Conservation (phyloP, 768 basidiomycete species). For the Psilocybe sp. region DNA sequence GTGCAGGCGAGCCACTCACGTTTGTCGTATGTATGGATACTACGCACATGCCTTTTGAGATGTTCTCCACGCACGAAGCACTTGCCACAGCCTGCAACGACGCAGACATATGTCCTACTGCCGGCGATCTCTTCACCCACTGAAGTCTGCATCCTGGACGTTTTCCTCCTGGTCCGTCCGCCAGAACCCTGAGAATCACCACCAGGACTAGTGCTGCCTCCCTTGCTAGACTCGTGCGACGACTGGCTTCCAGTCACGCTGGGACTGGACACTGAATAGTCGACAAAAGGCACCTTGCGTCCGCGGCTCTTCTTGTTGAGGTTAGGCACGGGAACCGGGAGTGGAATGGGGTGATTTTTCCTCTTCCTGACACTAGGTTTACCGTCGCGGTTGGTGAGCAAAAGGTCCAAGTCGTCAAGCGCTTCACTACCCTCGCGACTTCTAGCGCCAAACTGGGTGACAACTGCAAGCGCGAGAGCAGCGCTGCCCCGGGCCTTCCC, state of each 20-base stretch:
- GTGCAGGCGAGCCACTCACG: constrained; percentile 45
- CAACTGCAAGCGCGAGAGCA: constrained; percentile 29
- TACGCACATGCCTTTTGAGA: constrained; percentile 76
- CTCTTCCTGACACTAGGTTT: constrained; percentile 21
- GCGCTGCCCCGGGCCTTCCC: constrained; percentile 33
- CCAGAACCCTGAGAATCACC: constrained; percentile 15
- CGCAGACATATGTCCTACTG: constrained; percentile 60
- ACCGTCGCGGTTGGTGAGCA: constrained; percentile 18
- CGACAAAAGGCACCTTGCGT: constrained; percentile 49
- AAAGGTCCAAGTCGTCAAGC: constrained; percentile 14
- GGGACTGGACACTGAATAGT: constrained; percentile 7
- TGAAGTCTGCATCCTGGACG: constrained; percentile 7
- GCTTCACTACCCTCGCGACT: constrained; percentile 6
- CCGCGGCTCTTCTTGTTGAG: constrained; percentile 64
- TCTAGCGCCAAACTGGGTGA: constrained; percentile 17
- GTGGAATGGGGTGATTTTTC: constrained; percentile 31
- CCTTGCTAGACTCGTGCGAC: background rate
- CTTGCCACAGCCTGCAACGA: constrained; percentile 72
- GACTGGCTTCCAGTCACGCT: background rate
- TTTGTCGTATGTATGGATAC: constrained; percentile 82
- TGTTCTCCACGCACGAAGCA: constrained; percentile 80
- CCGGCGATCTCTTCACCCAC: constrained; percentile 14
- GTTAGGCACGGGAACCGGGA: constrained; percentile 57
- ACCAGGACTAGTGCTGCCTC: background rate
- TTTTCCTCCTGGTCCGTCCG: constrained; percentile 7